Base-by-base conservation (phyloP, 148 eudicot genomes). In the Diospyros kaki region DNA sequence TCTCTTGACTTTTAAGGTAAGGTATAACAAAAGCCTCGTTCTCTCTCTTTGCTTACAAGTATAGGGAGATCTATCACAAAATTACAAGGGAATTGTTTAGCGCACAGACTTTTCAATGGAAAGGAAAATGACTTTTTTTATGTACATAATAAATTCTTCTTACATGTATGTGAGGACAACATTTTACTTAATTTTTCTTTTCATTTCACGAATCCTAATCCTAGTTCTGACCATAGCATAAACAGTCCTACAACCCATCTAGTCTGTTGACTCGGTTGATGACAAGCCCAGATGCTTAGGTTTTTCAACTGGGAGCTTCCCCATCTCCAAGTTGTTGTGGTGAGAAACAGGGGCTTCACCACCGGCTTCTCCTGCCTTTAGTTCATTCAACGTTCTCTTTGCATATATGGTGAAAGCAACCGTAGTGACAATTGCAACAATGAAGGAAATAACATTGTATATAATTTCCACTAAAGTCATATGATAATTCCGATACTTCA, bases 321-420 rank as follows among this genome's bases (percentile, higher is more conserved):
- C 89, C 84, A 94, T 82, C 80, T 91, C 89, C 54, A 81, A 59
- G 53, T 82, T 84, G 55, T 67, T 79, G 58, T 73, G 62, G 52
- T 45, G 80, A n/a, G 73, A 17, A 39, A 61, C 60, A n/a, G 83
- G 50, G 73, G 48, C 69, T 74, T 79, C 85, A 46, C 84, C 81
- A n/a, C 68, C 68, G 44, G 61, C 76, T 62, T 83, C 97, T 38
- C 78, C 87, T 43, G 42, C 65, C 78, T 86, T 76, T 54, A 94
- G 90, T 56, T 90, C 89, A n/a, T 86, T 85, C 69, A 94, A 76
- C 8, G 91, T 83, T 77, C 89, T 90, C 80, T 83, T 91, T 15
- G 97, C 89, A 69, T 94, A 94, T 11, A 91, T 48, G 11, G 98
- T 92, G 80, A 94, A 94, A 64, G 84, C 89, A 63, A 92, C 83